Evolutionary conservation across 192 early-diverging fungal genomes (phyloP).

Genomic region (Linnemannia zychae): DNA sequence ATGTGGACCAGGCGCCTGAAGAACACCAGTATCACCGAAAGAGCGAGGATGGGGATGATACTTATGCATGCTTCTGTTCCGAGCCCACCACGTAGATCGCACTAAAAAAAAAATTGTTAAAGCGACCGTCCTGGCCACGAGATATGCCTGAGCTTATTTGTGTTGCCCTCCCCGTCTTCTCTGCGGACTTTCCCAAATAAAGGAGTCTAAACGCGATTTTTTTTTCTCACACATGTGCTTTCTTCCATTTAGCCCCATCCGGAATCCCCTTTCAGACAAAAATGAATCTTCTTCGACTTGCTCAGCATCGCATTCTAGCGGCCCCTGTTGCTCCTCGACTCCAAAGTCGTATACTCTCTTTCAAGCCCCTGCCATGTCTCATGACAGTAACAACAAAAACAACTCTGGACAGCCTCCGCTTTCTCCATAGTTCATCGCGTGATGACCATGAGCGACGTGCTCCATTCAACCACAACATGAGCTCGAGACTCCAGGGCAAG

Average conservation of each 20-base stretch:
- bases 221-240: background rate
- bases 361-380: background rate
- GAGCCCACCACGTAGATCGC: no score
- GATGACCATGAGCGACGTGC: background rate
- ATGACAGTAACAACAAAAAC: background rate
- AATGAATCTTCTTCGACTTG: background rate
- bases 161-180: no score
- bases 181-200: no score
- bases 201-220: no score
- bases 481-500: conserved; percentile 47
- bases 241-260: no score
- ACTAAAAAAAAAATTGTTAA: no score
- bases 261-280: background rate
- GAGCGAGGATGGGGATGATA: conserved; percentile 5
- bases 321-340: background rate
- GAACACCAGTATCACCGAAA: conserved; percentile 10
- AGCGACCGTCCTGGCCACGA: no score
- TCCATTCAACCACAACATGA: conserved; percentile 20
- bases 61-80: background rate
- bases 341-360: background rate
- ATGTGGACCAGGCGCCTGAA: background rate
- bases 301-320: background rate
- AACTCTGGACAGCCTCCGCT: conserved; percentile 2
- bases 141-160: no score
- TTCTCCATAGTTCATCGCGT: background rate